Evolutionary conservation across 495 filamentous ascomycete genomes (phyloP), one percentile per base, ranked within the genome.

Genomic region (Umbilicaria muhlenbergii): DNA sequence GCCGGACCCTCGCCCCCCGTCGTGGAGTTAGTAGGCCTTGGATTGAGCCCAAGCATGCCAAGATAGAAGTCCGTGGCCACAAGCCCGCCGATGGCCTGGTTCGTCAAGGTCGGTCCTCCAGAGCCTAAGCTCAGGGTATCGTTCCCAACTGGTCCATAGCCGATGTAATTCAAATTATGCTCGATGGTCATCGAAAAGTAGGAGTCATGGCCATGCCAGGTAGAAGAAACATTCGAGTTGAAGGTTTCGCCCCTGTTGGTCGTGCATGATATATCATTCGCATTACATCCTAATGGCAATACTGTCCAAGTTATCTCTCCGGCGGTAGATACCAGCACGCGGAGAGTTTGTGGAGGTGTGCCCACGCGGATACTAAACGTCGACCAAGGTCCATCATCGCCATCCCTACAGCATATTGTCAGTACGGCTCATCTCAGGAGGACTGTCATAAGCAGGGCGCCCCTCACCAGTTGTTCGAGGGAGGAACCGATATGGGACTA

Each of bases 381-480:
- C 31, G 64, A 68, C 73, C 71, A 75, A 11, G 55, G 52, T 14
- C 73, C 71, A 53, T 75, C 71, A 49, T 64, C 63, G 12, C 71
- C 71, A 32, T 71, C 68, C 61, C 69, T 74, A 46, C 46, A 16
- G 11, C 14, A 21, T 11, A 31, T 5, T 1, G 36, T 45, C 32
- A 44, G 41, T 11, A 33, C 15, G n/a, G 38, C 4, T 34, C n/a
- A 14, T 1, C 2, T 12, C n/a, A 34, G 11, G 13, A 14, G 14
- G 14, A 34, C 5, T 6, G 24, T 28, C 24, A 28, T 28, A 14
- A 17, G n/a, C n/a, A 14, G 14, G 13, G n/a, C n/a, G n/a, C 28
- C 10, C 10, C 34, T 33, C 48, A 52, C 50, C 50, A 52, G 39
- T 46, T 52, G 17, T 48, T 41, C 32, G 50, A 44, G 18, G 50